Percentiles rank a stretch among this genome's conserved stretches.
Evolutionary conservation across 148 eudicot species (phyloP).

Genomic region (Rhododendron henanense): DNA sequence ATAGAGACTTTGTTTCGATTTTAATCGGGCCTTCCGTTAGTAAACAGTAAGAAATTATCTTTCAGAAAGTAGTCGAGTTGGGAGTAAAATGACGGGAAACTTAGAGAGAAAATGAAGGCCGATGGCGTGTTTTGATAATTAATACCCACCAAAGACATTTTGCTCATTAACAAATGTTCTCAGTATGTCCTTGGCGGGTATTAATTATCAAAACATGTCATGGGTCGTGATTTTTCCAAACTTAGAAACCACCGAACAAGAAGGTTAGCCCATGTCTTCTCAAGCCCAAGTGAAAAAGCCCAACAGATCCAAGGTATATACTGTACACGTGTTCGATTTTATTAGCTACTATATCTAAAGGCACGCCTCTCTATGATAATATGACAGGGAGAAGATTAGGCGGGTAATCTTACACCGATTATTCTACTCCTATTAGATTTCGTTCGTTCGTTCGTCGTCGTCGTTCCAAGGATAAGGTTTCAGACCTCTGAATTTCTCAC

Average conservation of each 20-base stretch:
- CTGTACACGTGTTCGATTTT: not conserved
- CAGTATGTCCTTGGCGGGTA: fast-evolving
- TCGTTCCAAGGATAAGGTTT: slow-evolving; percentile 1
- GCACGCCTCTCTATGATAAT: not conserved
- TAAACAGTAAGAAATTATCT: no score
- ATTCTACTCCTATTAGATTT: not conserved
- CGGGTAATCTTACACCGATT: not conserved
- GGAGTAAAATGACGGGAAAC: no score
- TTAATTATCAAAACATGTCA: no score
- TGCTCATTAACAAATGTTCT: no score
- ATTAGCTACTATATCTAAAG: not conserved
- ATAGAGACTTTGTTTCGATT: not conserved
- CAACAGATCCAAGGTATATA: not conserved
- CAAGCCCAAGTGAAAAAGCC: not conserved
- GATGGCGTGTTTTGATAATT: no score
- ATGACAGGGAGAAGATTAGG: not conserved
- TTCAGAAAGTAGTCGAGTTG: not conserved
- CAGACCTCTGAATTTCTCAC: not conserved
- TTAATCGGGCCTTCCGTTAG: no score
- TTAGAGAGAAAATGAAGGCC: no score
- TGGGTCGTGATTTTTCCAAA: no score
- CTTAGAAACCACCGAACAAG: no score
- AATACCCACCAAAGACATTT: no score
- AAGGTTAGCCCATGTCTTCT: not conserved
- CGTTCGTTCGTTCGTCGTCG: not conserved